Evolutionary conservation across 2,329 filamentous ascomycete species (phyloP).

Genomic region (Aureobasidium sp.): DNA sequence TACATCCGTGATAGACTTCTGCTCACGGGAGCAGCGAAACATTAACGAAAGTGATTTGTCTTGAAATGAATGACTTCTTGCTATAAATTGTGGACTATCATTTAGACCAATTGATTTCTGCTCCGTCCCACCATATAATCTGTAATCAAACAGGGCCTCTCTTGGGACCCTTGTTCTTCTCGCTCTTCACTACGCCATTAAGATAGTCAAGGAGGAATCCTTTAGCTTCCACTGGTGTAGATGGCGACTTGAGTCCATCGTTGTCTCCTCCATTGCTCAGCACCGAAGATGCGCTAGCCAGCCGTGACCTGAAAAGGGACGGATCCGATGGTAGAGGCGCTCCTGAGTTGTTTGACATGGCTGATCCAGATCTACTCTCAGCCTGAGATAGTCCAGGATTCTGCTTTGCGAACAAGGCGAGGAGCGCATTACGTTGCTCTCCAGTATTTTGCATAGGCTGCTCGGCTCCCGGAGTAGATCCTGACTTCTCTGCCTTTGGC

Average conservation of each 20-base stretch:
- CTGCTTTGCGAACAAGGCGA: slow-evolving; percentile 14
- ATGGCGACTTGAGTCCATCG: slow-evolving; percentile 14
- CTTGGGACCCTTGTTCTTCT: slow-evolving; percentile 13
- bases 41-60: neutral
- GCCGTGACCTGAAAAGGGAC: slow-evolving; percentile 14
- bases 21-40: neutral
- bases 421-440: slow-evolving; percentile 13
- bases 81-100: neutral
- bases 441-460: neutral
- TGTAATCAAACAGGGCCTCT: neutral
- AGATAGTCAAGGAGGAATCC: slow-evolving; percentile 28
- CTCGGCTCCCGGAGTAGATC: neutral
- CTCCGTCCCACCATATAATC: neutral
- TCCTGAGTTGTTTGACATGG: slow-evolving; percentile 1
- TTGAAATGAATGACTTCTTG: neutral
- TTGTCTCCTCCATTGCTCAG: slow-evolving; percentile 14
- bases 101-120: neutral
- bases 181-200: slow-evolving; percentile 24
- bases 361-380: neutral
- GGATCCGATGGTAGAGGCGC: slow-evolving; percentile 1
- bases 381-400: slow-evolving; percentile 8
- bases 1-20: no score
- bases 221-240: slow-evolving; percentile 25
- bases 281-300: slow-evolving; percentile 19
- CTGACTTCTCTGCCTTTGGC: slow-evolving; percentile 14